phyloP scores from a whole-genome alignment of 345 rosid species.

The Cardamine resedifolia region DNA sequence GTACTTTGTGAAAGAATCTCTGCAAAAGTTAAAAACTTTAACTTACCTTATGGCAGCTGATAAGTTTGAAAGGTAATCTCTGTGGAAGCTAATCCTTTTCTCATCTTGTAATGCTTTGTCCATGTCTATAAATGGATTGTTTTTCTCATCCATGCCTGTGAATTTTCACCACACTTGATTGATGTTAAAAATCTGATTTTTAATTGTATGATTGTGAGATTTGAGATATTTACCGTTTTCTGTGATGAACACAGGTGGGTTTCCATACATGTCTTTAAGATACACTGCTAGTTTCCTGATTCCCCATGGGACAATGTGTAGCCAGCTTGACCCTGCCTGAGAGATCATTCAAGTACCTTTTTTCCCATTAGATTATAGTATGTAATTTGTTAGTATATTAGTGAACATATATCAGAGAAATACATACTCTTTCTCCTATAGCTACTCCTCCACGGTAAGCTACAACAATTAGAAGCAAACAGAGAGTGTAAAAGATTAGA shows the following conservation, averaged over 20 bases:
- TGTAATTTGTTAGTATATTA: neutral
- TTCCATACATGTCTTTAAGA: slow-evolving; percentile 68
- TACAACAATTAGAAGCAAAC: slow-evolving; percentile 33
- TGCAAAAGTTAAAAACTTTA: slow-evolving; percentile 24
- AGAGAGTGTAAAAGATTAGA: slow-evolving; percentile 7
- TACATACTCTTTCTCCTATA: slow-evolving; percentile 82
- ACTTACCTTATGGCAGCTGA: slow-evolving; percentile 76
- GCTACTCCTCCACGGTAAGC: slow-evolving; percentile 68
- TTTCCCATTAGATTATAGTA: slow-evolving; percentile 1
- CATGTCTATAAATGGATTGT: slow-evolving; percentile 47
- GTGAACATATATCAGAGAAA: neutral
- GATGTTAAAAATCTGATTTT: neutral
- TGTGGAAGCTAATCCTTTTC: slow-evolving; percentile 75
- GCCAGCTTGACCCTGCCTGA: slow-evolving; percentile 95
- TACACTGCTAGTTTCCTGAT: slow-evolving; percentile 59
- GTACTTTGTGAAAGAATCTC: neutral
- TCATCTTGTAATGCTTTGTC: slow-evolving; percentile 71
- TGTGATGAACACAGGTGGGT: slow-evolving; percentile 71
- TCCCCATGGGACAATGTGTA: slow-evolving; percentile 90
- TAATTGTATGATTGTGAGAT: neutral
- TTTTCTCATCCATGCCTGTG: slow-evolving; percentile 83
- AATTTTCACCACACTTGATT: neutral
- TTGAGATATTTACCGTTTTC: slow-evolving; percentile 59
- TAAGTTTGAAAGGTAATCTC: slow-evolving; percentile 81
- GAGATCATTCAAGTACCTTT: slow-evolving; percentile 30